Evolutionary conservation across 2,329 filamentous ascomycete species (phyloP).

Genomic region (Sarocladium strictum): DNA sequence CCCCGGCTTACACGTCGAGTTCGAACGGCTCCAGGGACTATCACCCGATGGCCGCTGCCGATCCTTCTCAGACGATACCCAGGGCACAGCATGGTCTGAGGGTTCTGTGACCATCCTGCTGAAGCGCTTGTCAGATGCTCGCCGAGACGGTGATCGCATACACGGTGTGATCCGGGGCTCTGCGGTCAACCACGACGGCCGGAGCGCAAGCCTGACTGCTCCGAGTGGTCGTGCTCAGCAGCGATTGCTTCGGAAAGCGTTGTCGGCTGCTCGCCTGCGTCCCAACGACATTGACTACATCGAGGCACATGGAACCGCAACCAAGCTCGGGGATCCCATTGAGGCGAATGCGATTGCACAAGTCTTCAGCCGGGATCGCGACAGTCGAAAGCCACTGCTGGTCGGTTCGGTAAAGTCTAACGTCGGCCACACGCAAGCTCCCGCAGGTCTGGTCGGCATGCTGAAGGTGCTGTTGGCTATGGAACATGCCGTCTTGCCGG

Average conservation of each 20-base stretch:
- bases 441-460: slow-evolving; percentile 51
- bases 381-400: slow-evolving; percentile 2
- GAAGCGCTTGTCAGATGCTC: slow-evolving; percentile 36
- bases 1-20: slow-evolving; percentile 14
- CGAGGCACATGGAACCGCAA: slow-evolving; percentile 4
- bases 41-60: slow-evolving; percentile 15
- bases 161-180: slow-evolving; percentile 27
- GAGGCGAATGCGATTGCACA: slow-evolving; percentile 18
- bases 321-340: slow-evolving; percentile 20
- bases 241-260: slow-evolving; percentile 23
- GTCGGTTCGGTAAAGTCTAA: slow-evolving; percentile 55
- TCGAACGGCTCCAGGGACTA: slow-evolving; percentile 13
- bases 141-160: slow-evolving; percentile 33
- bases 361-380: slow-evolving; percentile 15
- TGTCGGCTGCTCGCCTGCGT: slow-evolving; percentile 10
- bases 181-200: slow-evolving; percentile 33
- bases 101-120: slow-evolving; percentile 27
- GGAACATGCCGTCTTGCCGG: slow-evolving; percentile 31
- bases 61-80: slow-evolving; percentile 28
- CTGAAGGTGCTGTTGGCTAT: slow-evolving; percentile 42
- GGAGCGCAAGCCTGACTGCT: slow-evolving; percentile 32
- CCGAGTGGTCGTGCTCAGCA: slow-evolving; percentile 30
- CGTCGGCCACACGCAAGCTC: slow-evolving; percentile 56
- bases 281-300: slow-evolving; percentile 29
- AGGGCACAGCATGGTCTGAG: slow-evolving; percentile 16